Conservation (phyloP, 1,284 basidiomycete species). For the Afroboletus lepidellus region DNA sequence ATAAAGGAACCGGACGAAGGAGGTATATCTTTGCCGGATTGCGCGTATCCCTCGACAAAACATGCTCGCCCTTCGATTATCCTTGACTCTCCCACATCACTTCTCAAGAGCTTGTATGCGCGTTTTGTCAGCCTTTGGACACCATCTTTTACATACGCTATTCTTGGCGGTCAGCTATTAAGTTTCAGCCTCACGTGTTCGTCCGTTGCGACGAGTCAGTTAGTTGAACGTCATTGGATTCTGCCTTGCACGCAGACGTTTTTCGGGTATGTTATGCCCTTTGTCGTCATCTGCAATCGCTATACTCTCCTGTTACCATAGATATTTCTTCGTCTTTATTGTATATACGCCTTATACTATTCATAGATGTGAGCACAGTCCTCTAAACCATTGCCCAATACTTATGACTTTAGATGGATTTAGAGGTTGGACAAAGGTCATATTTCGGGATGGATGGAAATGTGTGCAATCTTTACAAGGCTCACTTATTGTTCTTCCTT, state of each 20-base stretch:
- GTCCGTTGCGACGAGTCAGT: constrained; percentile 67
- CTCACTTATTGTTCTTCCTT: neutral
- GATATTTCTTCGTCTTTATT: constrained; percentile 73
- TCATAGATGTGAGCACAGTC: constrained; percentile 55
- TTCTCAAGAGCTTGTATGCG: constrained; percentile 17
- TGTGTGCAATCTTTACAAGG: constrained; percentile 47
- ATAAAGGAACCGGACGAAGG: constrained; percentile 14
- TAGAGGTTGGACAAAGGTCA: constrained; percentile 71
- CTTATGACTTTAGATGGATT: constrained; percentile 57
- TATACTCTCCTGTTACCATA: constrained; percentile 29
- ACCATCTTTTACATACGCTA: constrained; percentile 27
- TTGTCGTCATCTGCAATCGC: neutral
- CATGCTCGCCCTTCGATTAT: constrained; percentile 15
- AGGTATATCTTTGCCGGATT: neutral
- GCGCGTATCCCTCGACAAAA: neutral
- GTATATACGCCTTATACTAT: constrained; percentile 85
- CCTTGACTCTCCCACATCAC: constrained; percentile 23
- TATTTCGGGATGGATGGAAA: constrained; percentile 79
- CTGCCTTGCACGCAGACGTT: constrained; percentile 77
- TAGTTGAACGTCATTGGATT: constrained; percentile 65
- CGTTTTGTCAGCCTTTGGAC: constrained; percentile 32
- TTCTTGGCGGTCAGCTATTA: constrained; percentile 30
- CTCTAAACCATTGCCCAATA: no score
- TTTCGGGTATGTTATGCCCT: constrained; percentile 59
- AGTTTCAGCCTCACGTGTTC: constrained; percentile 26